phyloP scores from a whole-genome alignment of 495 filamentous ascomycete genomes.

The Oidiodendron maius region DNA sequence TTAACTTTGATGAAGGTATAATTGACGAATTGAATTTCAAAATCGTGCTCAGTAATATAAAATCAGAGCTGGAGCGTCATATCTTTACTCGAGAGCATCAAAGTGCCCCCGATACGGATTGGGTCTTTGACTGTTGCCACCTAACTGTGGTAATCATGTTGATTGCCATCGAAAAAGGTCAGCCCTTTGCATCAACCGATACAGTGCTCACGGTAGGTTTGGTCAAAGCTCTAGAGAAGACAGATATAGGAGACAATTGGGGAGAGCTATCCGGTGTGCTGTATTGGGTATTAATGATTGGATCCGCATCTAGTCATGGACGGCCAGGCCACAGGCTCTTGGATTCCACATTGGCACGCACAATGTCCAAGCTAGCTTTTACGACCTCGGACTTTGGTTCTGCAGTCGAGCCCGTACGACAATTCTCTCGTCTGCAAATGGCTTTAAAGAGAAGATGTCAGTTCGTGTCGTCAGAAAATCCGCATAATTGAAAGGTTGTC shows the following conservation, averaged over 20 bases:
- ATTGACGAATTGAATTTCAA: neutral
- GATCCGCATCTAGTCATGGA: neutral
- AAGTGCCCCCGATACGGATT: neutral
- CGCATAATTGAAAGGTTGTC: no score
- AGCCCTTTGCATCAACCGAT: neutral
- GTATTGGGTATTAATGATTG: slow-evolving; percentile 5
- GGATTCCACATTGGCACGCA: neutral
- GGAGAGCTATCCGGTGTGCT: neutral
- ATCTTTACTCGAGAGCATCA: neutral
- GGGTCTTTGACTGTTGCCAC: neutral
- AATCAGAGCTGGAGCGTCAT: neutral
- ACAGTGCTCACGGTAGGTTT: neutral
- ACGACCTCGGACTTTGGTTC: neutral
- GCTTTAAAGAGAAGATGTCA: neutral
- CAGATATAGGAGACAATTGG: neutral
- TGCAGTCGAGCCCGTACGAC: neutral
- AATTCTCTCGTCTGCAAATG: neutral
- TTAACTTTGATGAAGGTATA: neutral
- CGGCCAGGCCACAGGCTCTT: neutral
- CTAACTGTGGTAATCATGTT: neutral
- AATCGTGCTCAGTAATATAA: neutral
- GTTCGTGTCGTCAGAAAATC: neutral
- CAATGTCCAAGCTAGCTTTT: neutral
- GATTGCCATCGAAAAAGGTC: neutral
- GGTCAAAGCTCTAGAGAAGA: neutral